Conservation (phyloP, 1,284 basidiomycete genomes). For the Naganishia cerealis region DNA sequence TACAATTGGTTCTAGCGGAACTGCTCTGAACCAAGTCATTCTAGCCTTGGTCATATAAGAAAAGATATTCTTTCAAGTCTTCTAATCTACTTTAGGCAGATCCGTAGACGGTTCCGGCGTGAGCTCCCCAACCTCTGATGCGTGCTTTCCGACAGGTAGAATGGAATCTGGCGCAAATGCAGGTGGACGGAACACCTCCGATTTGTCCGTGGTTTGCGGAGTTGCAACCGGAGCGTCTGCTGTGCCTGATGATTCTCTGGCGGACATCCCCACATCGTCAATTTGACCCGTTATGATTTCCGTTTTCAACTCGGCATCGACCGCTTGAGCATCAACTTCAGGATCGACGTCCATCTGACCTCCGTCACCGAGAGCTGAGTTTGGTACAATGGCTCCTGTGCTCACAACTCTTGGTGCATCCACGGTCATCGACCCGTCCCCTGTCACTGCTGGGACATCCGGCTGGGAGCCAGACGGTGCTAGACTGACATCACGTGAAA, state of each 20-base stretch:
- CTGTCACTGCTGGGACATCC: background rate
- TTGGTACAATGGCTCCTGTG: slow-evolving; percentile 31
- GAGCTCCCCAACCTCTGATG: slow-evolving; percentile 22
- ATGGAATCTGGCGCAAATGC: slow-evolving; percentile 24
- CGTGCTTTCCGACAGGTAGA: slow-evolving; percentile 18
- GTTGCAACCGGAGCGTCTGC: slow-evolving; percentile 11
- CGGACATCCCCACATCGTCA: slow-evolving; percentile 13
- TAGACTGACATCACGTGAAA: slow-evolving; percentile 4
- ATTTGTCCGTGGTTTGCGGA: background rate
- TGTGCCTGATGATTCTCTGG: background rate
- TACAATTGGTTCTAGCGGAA: background rate
- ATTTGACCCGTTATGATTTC: slow-evolving; percentile 28
- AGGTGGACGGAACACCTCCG: slow-evolving; percentile 14
- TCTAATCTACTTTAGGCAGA: slow-evolving; percentile 5
- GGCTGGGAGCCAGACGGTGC: background rate
- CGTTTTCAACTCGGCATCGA: slow-evolving; percentile 25
- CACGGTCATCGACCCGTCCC: background rate
- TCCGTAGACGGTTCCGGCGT: slow-evolving; percentile 16
- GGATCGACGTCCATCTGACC: slow-evolving; percentile 16
- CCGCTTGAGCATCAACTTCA: slow-evolving; percentile 26
- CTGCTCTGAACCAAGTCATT: background rate
- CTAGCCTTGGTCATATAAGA: background rate
- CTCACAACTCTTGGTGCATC: slow-evolving; percentile 23
- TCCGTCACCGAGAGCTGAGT: background rate
- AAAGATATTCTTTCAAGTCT: background rate